Base-by-base conservation (phyloP, 2,329 filamentous ascomycete genomes). In the Monosporascus sp. region DNA sequence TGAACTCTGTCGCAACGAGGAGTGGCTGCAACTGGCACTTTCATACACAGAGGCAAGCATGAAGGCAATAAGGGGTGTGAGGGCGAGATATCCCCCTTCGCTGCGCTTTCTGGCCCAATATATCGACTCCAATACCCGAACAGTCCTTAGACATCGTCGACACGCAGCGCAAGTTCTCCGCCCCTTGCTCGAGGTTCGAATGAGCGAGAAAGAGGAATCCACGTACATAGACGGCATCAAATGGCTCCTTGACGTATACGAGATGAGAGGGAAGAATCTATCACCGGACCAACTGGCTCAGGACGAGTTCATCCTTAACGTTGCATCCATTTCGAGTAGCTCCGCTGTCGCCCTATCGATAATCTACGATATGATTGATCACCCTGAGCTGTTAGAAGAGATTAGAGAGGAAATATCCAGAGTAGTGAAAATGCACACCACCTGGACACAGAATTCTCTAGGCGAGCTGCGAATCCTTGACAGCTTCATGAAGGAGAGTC, bases 401-500 rank as follows among this genome's bases (percentile, higher is more conserved):
- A 56, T 59, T 22, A 46, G 20, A 49, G 54, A 48, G 1, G 58
- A 60, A 41, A 52, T 57, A 17, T 14, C 11, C 11, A 41, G 49
- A 5, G 50, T 36, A 6, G 19, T 36, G 17, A 47, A 36, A n/a
- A 36, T 51, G 8, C 44, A 49, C 20, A 46, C 47, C 1, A 38
- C 37, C 8, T 57, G 58, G 58, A 60, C 56, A 5, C 45, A 49
- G 5, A 49, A 52, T 14, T 41, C 31, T 6, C 43, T 60, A 11
- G 52, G 34, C 2, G 19, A 24, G 14, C 50, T 60, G 31, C 52
- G 43, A 26, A 44, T 49, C 19, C 43, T 61, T n/a, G 56, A 61
- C 43, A 59, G 58, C 20, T 60, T 61, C 53, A 60, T 60, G 58
- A 60, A 57, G 34, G 59, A 61, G 48, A 61, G 51, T 40, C 44